Evolutionary conservation across 2,329 filamentous ascomycete genomes (phyloP).

Genomic region (Ophiognomonia clavigignenti-juglandacearum): DNA sequence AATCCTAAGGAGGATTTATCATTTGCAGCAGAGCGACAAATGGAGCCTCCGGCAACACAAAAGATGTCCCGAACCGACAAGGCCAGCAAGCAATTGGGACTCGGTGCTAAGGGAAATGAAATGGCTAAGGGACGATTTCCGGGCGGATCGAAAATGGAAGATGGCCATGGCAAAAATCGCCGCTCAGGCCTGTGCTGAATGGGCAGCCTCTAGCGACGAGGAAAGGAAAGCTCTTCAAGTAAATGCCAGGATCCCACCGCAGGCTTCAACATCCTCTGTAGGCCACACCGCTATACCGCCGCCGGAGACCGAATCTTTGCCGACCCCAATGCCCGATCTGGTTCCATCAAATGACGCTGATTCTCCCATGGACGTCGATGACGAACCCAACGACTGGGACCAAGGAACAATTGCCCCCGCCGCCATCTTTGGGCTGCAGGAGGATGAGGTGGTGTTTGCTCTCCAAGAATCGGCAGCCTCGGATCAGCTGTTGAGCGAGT

Average conservation of each 20-base stretch:
- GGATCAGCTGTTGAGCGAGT: constrained; percentile 71
- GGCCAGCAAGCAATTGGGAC: constrained; percentile 78
- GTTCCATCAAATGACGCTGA: constrained; percentile 61
- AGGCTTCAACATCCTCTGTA: constrained; percentile 5
- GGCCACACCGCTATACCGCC: background rate
- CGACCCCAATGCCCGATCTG: constrained; percentile 62
- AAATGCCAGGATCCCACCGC: constrained; percentile 44
- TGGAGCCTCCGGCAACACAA: constrained; percentile 92
- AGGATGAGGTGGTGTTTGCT: constrained; percentile 76
- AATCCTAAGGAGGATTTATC: constrained; percentile 80
- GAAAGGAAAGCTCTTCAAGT: constrained; percentile 67
- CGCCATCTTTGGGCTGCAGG: constrained; percentile 76
- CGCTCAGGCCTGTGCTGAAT: constrained; percentile 79
- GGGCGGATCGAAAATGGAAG: constrained; percentile 94
- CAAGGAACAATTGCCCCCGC: constrained; percentile 59
- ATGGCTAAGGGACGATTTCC: constrained; percentile 97
- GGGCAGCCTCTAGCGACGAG: constrained; percentile 61
- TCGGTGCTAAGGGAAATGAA: constrained; percentile 85
- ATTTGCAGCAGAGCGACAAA: constrained; percentile 83
- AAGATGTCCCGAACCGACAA: constrained; percentile 73
- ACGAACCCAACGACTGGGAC: constrained; percentile 27
- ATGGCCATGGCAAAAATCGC: constrained; percentile 72
- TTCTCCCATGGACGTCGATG: constrained; percentile 41
- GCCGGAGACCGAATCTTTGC: constrained; percentile 25
- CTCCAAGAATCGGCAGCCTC: constrained; percentile 69